Evolutionary conservation across 768 basidiomycete genomes (phyloP), one percentile per base, ranked within the genome.

Genomic region (Pleurotus platypus): DNA sequence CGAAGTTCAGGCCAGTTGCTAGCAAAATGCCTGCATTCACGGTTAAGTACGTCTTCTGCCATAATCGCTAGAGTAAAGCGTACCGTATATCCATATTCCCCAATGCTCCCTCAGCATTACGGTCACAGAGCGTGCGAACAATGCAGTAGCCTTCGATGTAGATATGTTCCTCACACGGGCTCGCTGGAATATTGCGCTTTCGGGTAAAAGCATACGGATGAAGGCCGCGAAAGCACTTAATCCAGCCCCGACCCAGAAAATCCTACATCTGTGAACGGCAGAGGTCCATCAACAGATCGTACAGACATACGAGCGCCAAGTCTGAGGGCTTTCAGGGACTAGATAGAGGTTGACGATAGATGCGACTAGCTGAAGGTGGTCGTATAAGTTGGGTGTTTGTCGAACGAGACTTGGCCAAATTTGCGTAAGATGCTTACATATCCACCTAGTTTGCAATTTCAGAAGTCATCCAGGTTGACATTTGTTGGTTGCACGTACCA

Each of bases 211-310:
- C 1, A 74, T 66, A 26, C 88, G 79, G 59, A 87, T 55, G 20
- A 74, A 37, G 2, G 85, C 87, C 3, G 84, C 82, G 16, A 79
- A 71, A 12, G 75, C 66, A 0, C 80, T 79, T 57, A 85, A 66
- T 8, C 79, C 79, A 2, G 83, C 68, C 8, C 77, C 83, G 49
- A 81, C 73, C 80, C 84, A 88, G 73, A 87, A 88, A 15, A 88
- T 62, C 11, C 61, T 62, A 37, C 11, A 15, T 5, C 45, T 4
- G 39, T 38, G 8, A 22, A 15, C 4, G 37, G 46, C 43, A 20
- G 2, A 11, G 15, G 2, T 18, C 6, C 8, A 22, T n/a, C 8
- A 9, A 35, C 30, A 22, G 9, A 30, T 9, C 13, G 6, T 39
- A 16, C 2, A 20, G 11, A 50, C 56, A 24, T 55, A 57, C 61